phyloP scores from a whole-genome alignment of 106 monocot genomes.

The Dendrobium huoshanense region DNA sequence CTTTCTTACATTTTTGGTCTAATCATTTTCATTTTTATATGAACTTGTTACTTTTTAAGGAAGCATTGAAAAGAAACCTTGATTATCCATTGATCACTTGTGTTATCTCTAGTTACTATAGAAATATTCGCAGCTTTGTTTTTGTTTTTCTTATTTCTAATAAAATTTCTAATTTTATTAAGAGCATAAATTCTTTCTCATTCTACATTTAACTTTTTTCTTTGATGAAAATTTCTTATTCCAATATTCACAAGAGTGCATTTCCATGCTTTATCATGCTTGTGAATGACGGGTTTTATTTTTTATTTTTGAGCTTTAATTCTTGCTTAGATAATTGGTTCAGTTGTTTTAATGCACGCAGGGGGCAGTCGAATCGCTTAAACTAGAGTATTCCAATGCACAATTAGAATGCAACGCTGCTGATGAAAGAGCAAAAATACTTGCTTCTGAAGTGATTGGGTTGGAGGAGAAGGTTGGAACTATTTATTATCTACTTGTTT shows the following conservation, averaged over 20 bases:
- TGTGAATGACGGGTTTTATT: background rate
- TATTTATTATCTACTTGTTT: background rate
- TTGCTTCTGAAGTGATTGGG: slow-evolving; percentile 89
- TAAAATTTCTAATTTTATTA: background rate
- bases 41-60: background rate
- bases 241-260: background rate
- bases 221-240: background rate
- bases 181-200: background rate
- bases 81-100: background rate
- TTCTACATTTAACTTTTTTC: background rate
- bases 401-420: slow-evolving; percentile 91
- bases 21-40: background rate
- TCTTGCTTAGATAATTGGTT: slow-evolving; percentile 5
- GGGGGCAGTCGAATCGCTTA: slow-evolving; percentile 61
- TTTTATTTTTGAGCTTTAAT: background rate
- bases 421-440: slow-evolving; percentile 92
- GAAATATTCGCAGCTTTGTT: background rate
- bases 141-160: background rate
- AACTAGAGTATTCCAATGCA: slow-evolving; percentile 80
- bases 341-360: slow-evolving; percentile 18
- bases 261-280: background rate
- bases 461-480: slow-evolving; percentile 85
- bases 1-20: background rate
- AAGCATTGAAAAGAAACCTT: background rate
- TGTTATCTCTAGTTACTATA: background rate